Percentiles rank a stretch among this genome's conserved stretches.
Conservation (phyloP, 352 stramenopile genomes). For the Phytopythium oedochilum region DNA sequence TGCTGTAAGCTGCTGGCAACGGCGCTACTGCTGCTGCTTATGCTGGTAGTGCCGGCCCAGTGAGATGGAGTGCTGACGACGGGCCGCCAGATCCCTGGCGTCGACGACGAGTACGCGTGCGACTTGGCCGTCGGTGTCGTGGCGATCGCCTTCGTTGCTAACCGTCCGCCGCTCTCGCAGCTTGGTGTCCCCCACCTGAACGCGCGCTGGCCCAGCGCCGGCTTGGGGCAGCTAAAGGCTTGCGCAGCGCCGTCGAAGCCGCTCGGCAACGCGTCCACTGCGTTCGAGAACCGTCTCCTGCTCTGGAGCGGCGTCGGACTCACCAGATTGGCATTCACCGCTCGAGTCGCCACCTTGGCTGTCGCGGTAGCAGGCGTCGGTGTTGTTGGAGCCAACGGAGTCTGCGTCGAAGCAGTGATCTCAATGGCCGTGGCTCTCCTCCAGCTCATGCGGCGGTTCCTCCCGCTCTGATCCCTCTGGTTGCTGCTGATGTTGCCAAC, state of each 20-base stretch:
- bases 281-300: conserved; percentile 3
- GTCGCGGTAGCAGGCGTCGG: too few relatives aligned
- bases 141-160: background rate
- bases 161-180: background rate
- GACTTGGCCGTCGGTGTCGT: conserved; percentile 9
- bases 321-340: background rate
- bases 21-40: background rate
- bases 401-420: too few relatives aligned
- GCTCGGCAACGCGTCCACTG: conserved; percentile 1
- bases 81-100: conserved; percentile 2
- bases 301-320: conserved; percentile 6
- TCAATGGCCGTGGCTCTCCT: background rate
- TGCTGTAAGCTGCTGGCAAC: background rate
- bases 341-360: too few relatives aligned
- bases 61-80: conserved; percentile 5
- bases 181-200: conserved; percentile 1
- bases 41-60: background rate
- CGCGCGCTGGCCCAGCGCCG: conserved; percentile 1
- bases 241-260: conserved; percentile 4
- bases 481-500: background rate
- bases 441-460: background rate
- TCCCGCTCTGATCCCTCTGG: background rate
- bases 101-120: background rate
- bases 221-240: conserved; percentile 16
- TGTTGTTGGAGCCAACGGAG: background rate